Evolutionary conservation across 2,329 filamentous ascomycete genomes (phyloP), one percentile per base, ranked within the genome.

Genomic region (Trichoderma gracile): DNA sequence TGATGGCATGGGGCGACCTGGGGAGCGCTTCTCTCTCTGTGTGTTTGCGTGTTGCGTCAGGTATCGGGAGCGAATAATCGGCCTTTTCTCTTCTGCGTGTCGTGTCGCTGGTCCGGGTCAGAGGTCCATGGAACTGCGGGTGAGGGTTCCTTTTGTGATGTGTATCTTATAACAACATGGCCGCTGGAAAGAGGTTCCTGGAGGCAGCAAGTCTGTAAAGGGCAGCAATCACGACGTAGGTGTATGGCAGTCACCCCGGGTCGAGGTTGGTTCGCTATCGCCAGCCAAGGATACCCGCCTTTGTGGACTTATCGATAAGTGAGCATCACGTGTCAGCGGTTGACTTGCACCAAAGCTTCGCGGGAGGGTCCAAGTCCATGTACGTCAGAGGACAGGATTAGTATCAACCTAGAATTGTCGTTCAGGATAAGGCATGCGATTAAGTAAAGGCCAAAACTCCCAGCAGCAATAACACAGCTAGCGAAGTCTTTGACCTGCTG

Each of bases 1-100:
- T 63, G 66, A 73, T 72, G 66, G 71, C 72, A 73, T 70, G 67
- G 58, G 63, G 23, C 14, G 57, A 19, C 33, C 33, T 19, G 57
- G 23, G 27, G 38, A 5, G 25, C n/a, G 46, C 21, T 25, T 25
- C 23, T 33, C 30, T 33, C 30, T 33, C 1, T 46, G 47, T 52
- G 14, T 47, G 17, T 14, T 3, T 14, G n/a, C n/a, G n/a, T n/a
- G n/a, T 38, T 38, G 33, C 12, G 33, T 38, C 12, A 9, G 30
- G 33, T 38, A 9, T 38, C 12, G 33, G 33, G 33, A 38, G 33
- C 12, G 33, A 38, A 38, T 38, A 38, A 38, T 5, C 3, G 33
- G 12, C 2, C 12, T 14, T 3, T 38, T 38, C 12, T 57, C 23
- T 47, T 47, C 15, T 10, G 25, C 15, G 15, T 47, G 17, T 65